Evolutionary conservation across 805 yeast genomes (phyloP), one percentile per base, ranked within the genome.

Genomic region (Metschnikowia baotianmanensis): DNA sequence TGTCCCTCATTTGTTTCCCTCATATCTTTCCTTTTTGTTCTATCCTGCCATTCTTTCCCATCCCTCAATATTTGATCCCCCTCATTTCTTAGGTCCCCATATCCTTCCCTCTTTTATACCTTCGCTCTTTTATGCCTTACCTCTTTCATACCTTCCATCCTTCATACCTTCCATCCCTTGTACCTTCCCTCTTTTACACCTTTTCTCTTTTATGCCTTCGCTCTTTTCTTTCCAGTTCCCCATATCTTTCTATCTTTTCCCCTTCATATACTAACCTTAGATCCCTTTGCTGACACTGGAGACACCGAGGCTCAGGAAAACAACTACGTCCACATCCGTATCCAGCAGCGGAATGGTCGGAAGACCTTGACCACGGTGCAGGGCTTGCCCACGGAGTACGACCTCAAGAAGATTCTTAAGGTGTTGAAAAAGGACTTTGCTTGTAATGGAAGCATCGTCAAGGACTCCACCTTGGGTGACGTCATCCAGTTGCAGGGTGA

Each of bases 221-320:
- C n/a, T n/a, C n/a, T 20, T 23, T 23, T 23, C 12, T 13, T 10
- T 7, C 25, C 16, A n/a, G 16, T 13, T 6, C 27, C 16, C n/a
- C n/a, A n/a, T n/a, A n/a, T n/a, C n/a, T n/a, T n/a, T n/a, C n/a
- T n/a, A n/a, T n/a, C n/a, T n/a, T n/a, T n/a, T n/a, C n/a, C n/a
- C n/a, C n/a, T n/a, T n/a, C n/a, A n/a, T n/a, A 9, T 40, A 47
- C 49, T 48, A 47, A 34, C 47, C 18, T 13, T 32, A 76, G 96
- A 91, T 74, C 99, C 99, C 51, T 91, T 91, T 83, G 97, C 98
- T 83, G 99, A 91, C 72, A 90, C 97, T 73, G 98, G 97, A 77
- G 98, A 91, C 80, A 95, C 93, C 74, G 96, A 91, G 69, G 85
- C 96, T 57, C 91, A 91, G 73, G 86, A 95, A 62, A 82, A 95